These are phyloP conservation scores for Aotearoamyces nothofagi DNA, from an alignment of 2,329 filamentous ascomycete species.

Conservation along the genomic window DNA sequence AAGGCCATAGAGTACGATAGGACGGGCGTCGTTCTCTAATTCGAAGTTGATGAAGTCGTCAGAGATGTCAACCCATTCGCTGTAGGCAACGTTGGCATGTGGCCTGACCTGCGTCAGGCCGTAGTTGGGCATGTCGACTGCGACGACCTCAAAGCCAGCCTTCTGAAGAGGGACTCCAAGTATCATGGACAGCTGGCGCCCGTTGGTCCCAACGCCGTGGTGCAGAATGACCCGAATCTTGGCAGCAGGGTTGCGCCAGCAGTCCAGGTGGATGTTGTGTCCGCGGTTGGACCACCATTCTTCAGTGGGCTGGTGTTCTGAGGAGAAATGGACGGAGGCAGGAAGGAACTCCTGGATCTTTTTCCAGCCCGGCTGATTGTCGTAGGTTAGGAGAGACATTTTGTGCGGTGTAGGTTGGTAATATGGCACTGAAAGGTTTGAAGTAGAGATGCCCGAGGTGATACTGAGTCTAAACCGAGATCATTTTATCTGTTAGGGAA, in stretches of 20 bases:
- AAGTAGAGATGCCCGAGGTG: no score
- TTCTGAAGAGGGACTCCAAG: slow-evolving; percentile 3
- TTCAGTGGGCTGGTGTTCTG: slow-evolving; percentile 2
- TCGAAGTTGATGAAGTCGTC: slow-evolving; percentile 5
- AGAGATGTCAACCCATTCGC: slow-evolving; percentile 4
- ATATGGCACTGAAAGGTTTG: no score
- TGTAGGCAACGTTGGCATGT: slow-evolving; percentile 3
- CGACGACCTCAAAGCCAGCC: slow-evolving; percentile 5
- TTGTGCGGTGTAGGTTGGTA: no score
- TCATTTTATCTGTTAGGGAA: no score
- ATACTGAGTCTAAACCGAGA: no score
- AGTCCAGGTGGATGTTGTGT: slow-evolving; percentile 4
- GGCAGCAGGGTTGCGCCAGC: slow-evolving; percentile 3
- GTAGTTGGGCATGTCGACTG: slow-evolving; percentile 5
- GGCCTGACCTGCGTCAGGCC: slow-evolving; percentile 3
- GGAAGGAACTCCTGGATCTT: slow-evolving; percentile 1
- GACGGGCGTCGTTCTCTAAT: slow-evolving; percentile 3
- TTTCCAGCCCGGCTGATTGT: no score
- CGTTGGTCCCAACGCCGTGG: slow-evolving; percentile 4
- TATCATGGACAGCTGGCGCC: slow-evolving; percentile 5
- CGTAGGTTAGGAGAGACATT: no score
- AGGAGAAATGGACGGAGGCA: slow-evolving; percentile 1
- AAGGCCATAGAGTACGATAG: slow-evolving; percentile 5
- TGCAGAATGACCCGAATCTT: slow-evolving; percentile 4
- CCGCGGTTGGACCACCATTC: slow-evolving; percentile 5